These are phyloP conservation scores for Staphylotrichum tortipilum DNA, from an alignment of 495 filamentous ascomycete genomes.

Conservation along the genomic window DNA sequence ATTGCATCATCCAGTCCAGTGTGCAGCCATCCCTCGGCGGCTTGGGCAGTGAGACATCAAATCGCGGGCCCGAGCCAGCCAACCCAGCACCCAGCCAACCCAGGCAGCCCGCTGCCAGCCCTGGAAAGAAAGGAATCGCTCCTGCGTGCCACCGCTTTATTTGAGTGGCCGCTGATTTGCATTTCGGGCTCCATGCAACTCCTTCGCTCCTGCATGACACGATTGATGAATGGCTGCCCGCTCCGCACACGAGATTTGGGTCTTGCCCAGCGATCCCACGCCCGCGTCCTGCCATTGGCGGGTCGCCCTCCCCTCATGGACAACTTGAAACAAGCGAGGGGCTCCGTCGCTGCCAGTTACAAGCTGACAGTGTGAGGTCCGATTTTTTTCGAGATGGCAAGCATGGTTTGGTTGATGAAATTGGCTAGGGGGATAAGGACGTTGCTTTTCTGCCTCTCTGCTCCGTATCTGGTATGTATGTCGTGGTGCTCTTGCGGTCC, in stretches of 20 bases:
- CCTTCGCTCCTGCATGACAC: conserved; percentile 26
- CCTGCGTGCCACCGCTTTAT: conserved; percentile 13
- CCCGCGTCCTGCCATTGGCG: conserved; percentile 24
- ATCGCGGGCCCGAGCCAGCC: conserved; percentile 15
- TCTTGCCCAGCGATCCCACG: conserved; percentile 17
- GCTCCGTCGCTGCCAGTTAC: conserved; percentile 13
- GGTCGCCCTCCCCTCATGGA: conserved; percentile 15
- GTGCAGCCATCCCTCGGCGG: background rate
- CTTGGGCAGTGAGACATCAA: conserved; percentile 13
- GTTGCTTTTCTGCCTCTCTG: too few relatives aligned
- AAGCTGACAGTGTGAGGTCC: too few relatives aligned
- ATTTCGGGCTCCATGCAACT: conserved; percentile 9
- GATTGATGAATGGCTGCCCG: conserved; percentile 25
- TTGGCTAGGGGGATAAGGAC: too few relatives aligned
- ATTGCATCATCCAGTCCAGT: too few relatives aligned
- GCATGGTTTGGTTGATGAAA: too few relatives aligned
- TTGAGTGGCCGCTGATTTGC: conserved; percentile 21
- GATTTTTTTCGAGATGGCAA: too few relatives aligned
- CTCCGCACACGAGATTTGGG: conserved; percentile 6
- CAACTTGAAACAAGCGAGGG: conserved; percentile 37
- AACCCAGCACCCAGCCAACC: too few relatives aligned
- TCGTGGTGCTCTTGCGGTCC: too few relatives aligned
- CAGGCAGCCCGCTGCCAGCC: conserved; percentile 8
- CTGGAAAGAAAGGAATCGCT: too few relatives aligned
- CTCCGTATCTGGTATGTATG: too few relatives aligned